phyloP scores from a whole-genome alignment of 306 rosid genomes.

The Citrullus colocynthis region DNA sequence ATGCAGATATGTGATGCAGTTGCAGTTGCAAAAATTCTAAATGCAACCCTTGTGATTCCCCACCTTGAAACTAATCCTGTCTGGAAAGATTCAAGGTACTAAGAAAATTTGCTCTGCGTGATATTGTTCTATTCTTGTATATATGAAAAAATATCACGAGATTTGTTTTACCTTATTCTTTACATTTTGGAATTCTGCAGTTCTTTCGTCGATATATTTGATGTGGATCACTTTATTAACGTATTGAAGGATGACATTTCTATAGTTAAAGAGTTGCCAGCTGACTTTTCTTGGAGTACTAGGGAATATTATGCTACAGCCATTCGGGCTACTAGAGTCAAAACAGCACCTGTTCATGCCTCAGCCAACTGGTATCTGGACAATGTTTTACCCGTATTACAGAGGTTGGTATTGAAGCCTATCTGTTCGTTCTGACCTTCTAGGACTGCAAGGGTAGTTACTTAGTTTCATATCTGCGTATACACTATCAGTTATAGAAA shows the following conservation, averaged over 20 bases:
- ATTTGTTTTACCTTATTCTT: conserved; percentile 8
- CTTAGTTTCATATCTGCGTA: not conserved
- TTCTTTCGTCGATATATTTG: conserved; percentile 88
- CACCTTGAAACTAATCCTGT: conserved; percentile 89
- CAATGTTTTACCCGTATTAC: conserved; percentile 67
- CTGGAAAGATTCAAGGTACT: conserved; percentile 86
- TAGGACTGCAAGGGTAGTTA: not conserved
- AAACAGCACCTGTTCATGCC: conserved; percentile 90
- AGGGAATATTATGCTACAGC: conserved; percentile 73
- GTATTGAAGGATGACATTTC: conserved; percentile 72
- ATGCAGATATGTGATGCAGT: conserved; percentile 95
- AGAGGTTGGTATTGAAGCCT: conserved; percentile 50
- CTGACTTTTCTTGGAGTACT: conserved; percentile 80
- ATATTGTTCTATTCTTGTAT: conserved; percentile 3
- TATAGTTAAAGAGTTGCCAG: conserved; percentile 76
- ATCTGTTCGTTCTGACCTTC: not conserved
- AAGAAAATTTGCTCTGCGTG: not conserved
- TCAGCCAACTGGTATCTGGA: conserved; percentile 84
- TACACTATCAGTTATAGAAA: not conserved
- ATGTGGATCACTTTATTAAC: conserved; percentile 92
- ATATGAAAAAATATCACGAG: not conserved
- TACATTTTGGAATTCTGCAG: conserved; percentile 27
- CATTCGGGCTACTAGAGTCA: conserved; percentile 71
- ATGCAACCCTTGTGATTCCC: conserved; percentile 94
- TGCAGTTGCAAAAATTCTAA: conserved; percentile 83